Evolutionary conservation across 805 yeast genomes (phyloP).

Genomic region (Candida chilensis): DNA sequence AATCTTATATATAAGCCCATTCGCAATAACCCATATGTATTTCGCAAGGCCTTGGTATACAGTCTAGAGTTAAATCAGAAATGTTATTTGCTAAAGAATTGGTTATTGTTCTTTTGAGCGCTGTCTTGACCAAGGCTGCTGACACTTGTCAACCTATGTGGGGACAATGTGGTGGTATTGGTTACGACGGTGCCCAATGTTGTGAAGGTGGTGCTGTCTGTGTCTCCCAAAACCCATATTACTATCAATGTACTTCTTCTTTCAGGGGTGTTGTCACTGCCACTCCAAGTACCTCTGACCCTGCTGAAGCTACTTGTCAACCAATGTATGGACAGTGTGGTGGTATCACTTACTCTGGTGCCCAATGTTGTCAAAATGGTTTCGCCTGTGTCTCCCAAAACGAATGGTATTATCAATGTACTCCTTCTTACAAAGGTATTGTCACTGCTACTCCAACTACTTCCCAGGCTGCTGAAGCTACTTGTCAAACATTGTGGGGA

Average conservation of each 20-base stretch:
- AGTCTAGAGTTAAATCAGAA: too few relatives aligned
- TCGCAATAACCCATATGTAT: too few relatives aligned
- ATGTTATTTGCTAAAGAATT: too few relatives aligned
- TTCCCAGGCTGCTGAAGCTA: neutral
- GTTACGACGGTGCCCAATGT: conserved; percentile 7
- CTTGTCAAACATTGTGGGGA: neutral
- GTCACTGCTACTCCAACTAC: neutral
- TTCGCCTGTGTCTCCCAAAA: neutral
- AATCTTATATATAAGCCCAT: too few relatives aligned
- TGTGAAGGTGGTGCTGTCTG: conserved; percentile 12
- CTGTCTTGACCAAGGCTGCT: too few relatives aligned
- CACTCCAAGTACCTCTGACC: conserved; percentile 2
- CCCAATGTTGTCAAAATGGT: neutral
- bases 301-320: too few relatives aligned
- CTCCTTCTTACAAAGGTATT: neutral
- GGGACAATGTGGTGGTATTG: conserved; percentile 12
- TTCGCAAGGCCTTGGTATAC: too few relatives aligned
- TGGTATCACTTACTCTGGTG: neutral
- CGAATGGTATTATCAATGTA: neutral
- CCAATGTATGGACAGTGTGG: neutral
- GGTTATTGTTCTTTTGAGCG: too few relatives aligned
- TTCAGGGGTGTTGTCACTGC: too few relatives aligned
- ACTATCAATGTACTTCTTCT: conserved; percentile 17
- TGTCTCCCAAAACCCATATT: conserved; percentile 10
- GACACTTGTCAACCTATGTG: conserved; percentile 4